Evolutionary conservation across 179 eudicot species (phyloP).

Genomic region (Amaranthus tricolor): DNA sequence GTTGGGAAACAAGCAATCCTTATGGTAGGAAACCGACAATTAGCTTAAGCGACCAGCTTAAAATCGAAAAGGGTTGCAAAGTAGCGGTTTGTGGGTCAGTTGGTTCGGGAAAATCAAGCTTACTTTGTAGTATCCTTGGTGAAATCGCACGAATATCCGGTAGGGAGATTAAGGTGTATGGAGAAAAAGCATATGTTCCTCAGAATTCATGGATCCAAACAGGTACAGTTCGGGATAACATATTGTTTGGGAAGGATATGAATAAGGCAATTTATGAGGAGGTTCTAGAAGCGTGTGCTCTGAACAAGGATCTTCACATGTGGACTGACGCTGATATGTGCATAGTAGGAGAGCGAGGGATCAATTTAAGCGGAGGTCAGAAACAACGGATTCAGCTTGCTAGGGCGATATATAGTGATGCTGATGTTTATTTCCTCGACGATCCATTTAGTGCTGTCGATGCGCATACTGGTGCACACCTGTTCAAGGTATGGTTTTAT

Average conservation of each 20-base stretch:
- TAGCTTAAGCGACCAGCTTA: conserved; percentile 46
- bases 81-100: conserved; percentile 95
- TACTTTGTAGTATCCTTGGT: conserved; percentile 78
- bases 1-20: conserved; percentile 50
- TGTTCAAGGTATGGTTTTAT: conserved; percentile 61
- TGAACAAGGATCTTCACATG: conserved; percentile 63
- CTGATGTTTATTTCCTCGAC: conserved; percentile 85
- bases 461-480: conserved; percentile 86
- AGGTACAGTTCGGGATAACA: conserved; percentile 79
- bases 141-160: conserved; percentile 80
- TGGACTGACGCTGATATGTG: conserved; percentile 76
- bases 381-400: conserved; percentile 91
- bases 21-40: conserved; percentile 41
- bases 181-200: conserved; percentile 84
- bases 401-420: conserved; percentile 69
- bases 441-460: conserved; percentile 98
- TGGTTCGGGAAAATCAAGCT: conserved; percentile 94
- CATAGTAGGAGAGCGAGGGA: conserved; percentile 77
- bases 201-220: conserved; percentile 96
- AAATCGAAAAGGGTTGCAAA: conserved; percentile 58
- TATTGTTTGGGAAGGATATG: conserved; percentile 80
- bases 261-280: conserved; percentile 51
- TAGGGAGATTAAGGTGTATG: conserved; percentile 51
- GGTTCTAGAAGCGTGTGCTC: conserved; percentile 76
- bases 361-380: conserved; percentile 90